These are phyloP conservation scores for Phytophthora idaei DNA, from an alignment of 352 stramenopile species.

Conservation along the genomic window DNA sequence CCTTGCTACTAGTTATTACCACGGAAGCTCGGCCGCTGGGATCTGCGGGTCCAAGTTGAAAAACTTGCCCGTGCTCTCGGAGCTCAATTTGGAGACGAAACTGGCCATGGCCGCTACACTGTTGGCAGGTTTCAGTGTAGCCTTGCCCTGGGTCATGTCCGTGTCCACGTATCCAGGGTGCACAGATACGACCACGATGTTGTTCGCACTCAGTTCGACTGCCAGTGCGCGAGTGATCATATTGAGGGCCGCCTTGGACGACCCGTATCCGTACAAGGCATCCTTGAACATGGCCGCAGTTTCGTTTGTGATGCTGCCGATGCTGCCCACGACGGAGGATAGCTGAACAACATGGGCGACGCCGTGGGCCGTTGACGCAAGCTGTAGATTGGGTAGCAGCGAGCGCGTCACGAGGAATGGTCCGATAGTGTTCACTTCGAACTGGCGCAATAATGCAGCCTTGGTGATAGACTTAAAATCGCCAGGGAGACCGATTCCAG, in stretches of 20 bases:
- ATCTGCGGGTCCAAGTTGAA: constrained; percentile 31
- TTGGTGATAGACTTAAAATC: constrained; percentile 36
- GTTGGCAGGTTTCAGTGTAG: constrained; percentile 25
- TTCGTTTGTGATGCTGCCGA: constrained; percentile 22
- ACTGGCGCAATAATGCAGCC: constrained; percentile 40
- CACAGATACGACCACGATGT: constrained; percentile 40
- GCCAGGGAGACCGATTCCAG: constrained; percentile 38
- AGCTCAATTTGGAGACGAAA: constrained; percentile 31
- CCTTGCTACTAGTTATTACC: no score
- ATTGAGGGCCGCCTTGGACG: constrained; percentile 50
- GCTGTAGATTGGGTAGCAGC: constrained; percentile 46
- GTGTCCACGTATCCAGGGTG: constrained; percentile 56
- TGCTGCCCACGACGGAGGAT: constrained; percentile 50
- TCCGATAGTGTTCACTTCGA: constrained; percentile 19
- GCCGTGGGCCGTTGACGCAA: constrained; percentile 35
- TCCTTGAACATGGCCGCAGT: constrained; percentile 21
- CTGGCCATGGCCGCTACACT: constrained; percentile 36
- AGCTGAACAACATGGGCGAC: constrained; percentile 46
- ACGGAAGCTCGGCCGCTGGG: no score
- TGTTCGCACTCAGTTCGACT: constrained; percentile 50
- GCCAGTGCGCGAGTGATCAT: constrained; percentile 13
- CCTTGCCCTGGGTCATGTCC: constrained; percentile 37
- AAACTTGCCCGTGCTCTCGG: constrained; percentile 35
- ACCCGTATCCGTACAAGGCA: constrained; percentile 55
- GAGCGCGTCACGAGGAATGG: constrained; percentile 51